Evolutionary conservation across 768 basidiomycete genomes (phyloP), one percentile per base, ranked within the genome.

Genomic region (Russula foetens): DNA sequence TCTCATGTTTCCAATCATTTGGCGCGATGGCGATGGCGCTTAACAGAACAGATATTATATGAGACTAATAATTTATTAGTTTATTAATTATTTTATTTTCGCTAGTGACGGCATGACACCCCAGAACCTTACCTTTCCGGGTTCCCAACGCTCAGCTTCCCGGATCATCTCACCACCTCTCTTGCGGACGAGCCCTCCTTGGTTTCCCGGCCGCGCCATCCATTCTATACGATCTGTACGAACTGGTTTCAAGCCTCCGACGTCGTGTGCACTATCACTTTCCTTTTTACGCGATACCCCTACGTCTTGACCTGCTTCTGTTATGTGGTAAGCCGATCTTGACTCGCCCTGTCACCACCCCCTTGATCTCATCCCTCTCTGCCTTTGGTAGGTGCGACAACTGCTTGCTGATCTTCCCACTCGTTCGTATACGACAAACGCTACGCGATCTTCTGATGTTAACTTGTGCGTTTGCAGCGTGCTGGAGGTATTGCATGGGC

Each of bases 401-500:
- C 73, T 90, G 86, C 74, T 75, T 87, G 59, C 81, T 89, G 59
- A 75, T 88, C 61, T 75, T 90, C 60, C 86, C 86, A 69, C 77
- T 89, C 73, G 88, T 86, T 68, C 70, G 84, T 67, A 48, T 60
- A 19, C 44, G 28, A 48, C 53, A 21, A 53, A 62, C 5, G 43
- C 21, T 44, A 26, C 49, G 58, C 49, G 65, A 55, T 47, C 45
- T 46, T 38, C 47, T 54, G 43, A 59, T 58, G 57, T 38, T 38
- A 7, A 60, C 19, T 21, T 68, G 61, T 60, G 57, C 63, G 65
- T 47, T 64, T 55, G 56, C 69, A 88, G 85, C 79, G 84, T 67
- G 82, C 75, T 71, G 86, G 87, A 67, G 84, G 85, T 55, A 87
- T 89, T 68, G 84, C 82, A 56, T 87, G 83, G 85, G 84, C 76